phyloP scores from a whole-genome alignment of 2,329 filamentous ascomycete genomes.

The Fusarium illudens region DNA sequence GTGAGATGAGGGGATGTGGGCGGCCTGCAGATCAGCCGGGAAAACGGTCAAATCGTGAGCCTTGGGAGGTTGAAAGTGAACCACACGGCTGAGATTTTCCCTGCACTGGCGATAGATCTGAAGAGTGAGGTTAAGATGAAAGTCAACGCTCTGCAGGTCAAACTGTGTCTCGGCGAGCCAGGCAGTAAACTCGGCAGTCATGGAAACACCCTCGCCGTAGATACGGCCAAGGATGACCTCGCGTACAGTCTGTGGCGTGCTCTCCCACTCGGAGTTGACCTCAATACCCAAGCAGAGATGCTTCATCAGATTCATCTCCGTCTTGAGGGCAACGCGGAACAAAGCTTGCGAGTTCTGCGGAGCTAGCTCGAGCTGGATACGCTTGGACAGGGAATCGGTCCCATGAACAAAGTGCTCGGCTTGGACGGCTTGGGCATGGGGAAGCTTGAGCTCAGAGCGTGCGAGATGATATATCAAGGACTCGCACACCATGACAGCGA shows the following conservation, averaged over 20 bases:
- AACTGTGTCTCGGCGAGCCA: conserved; percentile 4
- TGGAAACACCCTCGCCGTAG: conserved; percentile 1
- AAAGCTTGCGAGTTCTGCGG: conserved; percentile 6
- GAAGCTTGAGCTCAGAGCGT: conserved; percentile 9
- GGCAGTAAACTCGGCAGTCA: conserved; percentile 6
- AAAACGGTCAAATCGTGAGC: not conserved
- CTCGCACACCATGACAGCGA: conserved; percentile 10
- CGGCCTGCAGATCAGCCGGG: not conserved
- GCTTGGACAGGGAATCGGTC: conserved; percentile 5
- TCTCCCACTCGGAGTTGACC: conserved; percentile 18
- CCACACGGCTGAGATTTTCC: conserved; percentile 1
- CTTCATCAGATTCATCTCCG: conserved; percentile 21
- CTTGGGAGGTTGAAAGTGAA: not conserved
- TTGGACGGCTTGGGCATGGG: conserved; percentile 13
- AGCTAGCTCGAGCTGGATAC: conserved; percentile 19
- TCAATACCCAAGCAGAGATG: conserved; percentile 19
- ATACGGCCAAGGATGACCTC: conserved; percentile 15
- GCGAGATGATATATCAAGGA: conserved; percentile 17
- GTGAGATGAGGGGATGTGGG: not conserved
- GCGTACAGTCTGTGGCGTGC: conserved; percentile 11
- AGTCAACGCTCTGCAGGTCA: conserved; percentile 16
- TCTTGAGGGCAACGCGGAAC: conserved; percentile 12
- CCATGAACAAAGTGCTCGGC: conserved; percentile 21
- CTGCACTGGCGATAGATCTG: conserved; percentile 16
- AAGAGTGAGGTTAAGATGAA: conserved; percentile 15